phyloP scores from a whole-genome alignment of 768 basidiomycete species.

The Melanogaster broomeanus region DNA sequence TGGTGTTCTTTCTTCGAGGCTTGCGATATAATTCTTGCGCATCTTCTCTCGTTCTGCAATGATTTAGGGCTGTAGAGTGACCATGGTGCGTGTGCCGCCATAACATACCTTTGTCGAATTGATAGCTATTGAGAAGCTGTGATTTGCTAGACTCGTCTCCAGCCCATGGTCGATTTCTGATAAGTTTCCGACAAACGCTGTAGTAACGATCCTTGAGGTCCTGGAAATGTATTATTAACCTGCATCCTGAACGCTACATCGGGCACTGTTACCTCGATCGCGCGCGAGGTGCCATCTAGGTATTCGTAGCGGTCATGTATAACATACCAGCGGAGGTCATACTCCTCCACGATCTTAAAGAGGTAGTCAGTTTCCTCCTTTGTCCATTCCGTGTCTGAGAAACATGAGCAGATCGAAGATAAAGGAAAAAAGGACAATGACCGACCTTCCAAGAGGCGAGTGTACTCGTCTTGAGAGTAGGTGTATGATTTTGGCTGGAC shows the following conservation, averaged over 20 bases:
- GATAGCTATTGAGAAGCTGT: constrained; percentile 66
- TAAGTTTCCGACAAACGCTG: constrained; percentile 83
- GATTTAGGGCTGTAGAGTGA: neutral
- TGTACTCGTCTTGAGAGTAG: constrained; percentile 89
- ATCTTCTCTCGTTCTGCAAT: constrained; percentile 77
- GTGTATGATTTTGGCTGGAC: constrained; percentile 60
- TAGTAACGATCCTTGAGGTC: constrained; percentile 96
- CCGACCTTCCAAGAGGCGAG: constrained; percentile 72
- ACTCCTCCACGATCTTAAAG: constrained; percentile 76
- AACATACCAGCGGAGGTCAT: constrained; percentile 88
- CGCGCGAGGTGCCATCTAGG: constrained; percentile 50
- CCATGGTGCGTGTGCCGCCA: neutral
- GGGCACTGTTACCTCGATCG: constrained; percentile 61
- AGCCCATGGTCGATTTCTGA: constrained; percentile 80
- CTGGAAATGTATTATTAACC: constrained; percentile 37
- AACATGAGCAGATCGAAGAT: neutral
- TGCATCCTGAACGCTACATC: neutral
- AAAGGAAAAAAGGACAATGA: neutral
- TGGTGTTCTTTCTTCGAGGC: constrained; percentile 85
- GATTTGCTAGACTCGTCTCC: constrained; percentile 78
- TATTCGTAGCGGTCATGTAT: constrained; percentile 89
- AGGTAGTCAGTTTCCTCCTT: constrained; percentile 94
- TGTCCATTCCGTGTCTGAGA: constrained; percentile 79
- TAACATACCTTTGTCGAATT: constrained; percentile 82
- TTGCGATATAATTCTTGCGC: constrained; percentile 84